Evolutionary conservation across 371 early-diverging fungal species (phyloP), one percentile per base, ranked within the genome.

Genomic region (Rhizomucor miehei): DNA sequence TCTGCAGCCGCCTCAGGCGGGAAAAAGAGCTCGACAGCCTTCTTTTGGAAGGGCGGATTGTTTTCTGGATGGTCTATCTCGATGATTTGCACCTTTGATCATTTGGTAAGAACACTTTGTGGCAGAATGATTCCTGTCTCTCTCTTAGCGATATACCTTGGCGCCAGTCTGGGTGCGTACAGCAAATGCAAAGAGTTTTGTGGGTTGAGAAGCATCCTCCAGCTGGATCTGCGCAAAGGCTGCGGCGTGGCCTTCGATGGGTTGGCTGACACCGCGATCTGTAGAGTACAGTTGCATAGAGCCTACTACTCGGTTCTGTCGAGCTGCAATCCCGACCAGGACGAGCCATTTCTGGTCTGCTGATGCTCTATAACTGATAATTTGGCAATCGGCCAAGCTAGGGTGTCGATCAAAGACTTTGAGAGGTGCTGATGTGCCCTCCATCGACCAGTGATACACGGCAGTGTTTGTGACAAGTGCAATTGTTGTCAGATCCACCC

Each of bases 361-460:
- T 64, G 94, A 93, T 54, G 88, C 83, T 34, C 91, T 88, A 67
- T 95, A 94, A 80, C 92, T 93, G 73, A 98, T 97, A 65, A 98
- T 94, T 70, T 98, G 98, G 53, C 86, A 80, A 43, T 90, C 94
- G 41, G 68, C 73, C 44, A 98, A 79, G 57, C 63, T 89, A 17
- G 82, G 74, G 65, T 97, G 92, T 40, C 97, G 84, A 54, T 97
- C 98, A 80, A 98, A 98, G 60, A 95, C 77, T 74, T 95, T 97
- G 36, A 68, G 66, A 9, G 98, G 99, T 24, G 71, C 71, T 8
- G 90, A 78, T 6, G 91, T 89, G 29, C 93, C 95, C 57, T 98
- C 97, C 57, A 98, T 89, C 21, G 94, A 87, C 99, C 99, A 98
- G 70, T 96, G 95, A 79, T 89, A 97, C 11, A 97, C 98, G 20